Evolutionary conservation across 352 stramenopile species (phyloP).

Genomic region (Pythium phragmiticola): DNA sequence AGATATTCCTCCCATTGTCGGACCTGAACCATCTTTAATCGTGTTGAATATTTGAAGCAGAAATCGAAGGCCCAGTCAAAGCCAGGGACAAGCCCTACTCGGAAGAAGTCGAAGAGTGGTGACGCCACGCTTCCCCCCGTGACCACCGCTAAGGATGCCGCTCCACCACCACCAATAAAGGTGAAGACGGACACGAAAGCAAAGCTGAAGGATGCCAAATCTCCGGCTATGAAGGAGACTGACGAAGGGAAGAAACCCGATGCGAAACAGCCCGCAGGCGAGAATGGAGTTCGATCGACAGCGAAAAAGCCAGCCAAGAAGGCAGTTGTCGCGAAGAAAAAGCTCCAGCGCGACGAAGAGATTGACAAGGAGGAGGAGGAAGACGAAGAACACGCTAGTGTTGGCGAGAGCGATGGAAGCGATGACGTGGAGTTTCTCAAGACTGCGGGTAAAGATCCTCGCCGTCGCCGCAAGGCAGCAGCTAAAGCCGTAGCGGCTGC

Average conservation of each 20-base stretch:
- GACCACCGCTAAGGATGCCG: neutral
- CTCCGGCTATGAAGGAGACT: neutral
- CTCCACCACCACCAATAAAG: neutral
- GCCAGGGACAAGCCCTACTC: conserved; percentile 12
- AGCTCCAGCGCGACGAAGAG: too few species aligned
- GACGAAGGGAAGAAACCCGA: conserved; percentile 4
- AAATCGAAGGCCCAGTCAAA: conserved; percentile 7
- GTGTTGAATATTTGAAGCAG: neutral
- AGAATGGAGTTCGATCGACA: neutral
- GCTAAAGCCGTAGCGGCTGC: conserved; percentile 55
- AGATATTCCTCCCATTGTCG: neutral
- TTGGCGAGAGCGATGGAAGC: conserved; percentile 17
- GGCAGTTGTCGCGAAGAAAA: neutral
- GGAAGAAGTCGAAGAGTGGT: conserved; percentile 27
- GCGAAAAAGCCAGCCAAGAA: conserved; percentile 21
- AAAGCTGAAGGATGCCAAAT: neutral
- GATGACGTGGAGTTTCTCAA: conserved; percentile 31
- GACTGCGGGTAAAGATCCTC: conserved; percentile 27
- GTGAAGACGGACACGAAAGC: conserved; percentile 1
- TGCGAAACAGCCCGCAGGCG: neutral
- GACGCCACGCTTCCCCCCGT: neutral
- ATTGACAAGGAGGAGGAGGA: conserved; percentile 10
- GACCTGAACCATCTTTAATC: neutral
- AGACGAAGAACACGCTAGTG: conserved; percentile 3
- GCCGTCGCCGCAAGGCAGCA: conserved; percentile 48